phyloP scores from a whole-genome alignment of 176 grass and related monocot species.

The Tillandsia leiboldiana region DNA sequence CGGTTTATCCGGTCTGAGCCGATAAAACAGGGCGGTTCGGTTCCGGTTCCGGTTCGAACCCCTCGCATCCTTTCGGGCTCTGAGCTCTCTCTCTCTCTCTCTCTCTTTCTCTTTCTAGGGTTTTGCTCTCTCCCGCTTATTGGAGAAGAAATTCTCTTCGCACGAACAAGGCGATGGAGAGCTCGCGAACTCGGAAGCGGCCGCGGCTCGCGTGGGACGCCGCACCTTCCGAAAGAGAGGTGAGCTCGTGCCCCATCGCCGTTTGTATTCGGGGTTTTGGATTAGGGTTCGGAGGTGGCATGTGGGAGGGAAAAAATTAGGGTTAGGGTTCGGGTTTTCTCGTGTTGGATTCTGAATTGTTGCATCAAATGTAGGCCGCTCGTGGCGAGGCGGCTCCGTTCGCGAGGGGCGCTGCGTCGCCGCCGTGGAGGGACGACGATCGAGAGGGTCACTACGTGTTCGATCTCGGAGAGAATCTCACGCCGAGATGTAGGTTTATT shows the following conservation, averaged over 20 bases:
- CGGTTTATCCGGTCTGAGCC: too few relatives aligned
- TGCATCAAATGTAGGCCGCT: constrained; percentile 13
- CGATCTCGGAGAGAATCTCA: constrained; percentile 89
- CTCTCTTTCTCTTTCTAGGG: constrained; percentile 1
- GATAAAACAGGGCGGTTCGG: too few relatives aligned
- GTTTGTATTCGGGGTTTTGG: constrained; percentile 7
- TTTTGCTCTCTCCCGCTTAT: constrained; percentile 1
- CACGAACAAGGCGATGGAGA: constrained; percentile 41
- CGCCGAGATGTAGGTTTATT: constrained; percentile 63
- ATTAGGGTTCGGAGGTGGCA: constrained; percentile 17
- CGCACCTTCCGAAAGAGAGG: constrained; percentile 42
- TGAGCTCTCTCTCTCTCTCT: not conserved
- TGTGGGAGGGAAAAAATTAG: not conserved
- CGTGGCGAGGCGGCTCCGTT: constrained; percentile 21
- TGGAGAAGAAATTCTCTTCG: not conserved
- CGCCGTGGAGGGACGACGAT: constrained; percentile 71
- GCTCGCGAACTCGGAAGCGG: constrained; percentile 54
- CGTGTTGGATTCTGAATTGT: constrained; percentile 22
- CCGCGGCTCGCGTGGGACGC: constrained; percentile 37
- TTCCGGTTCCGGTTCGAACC: not conserved
- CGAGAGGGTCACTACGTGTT: constrained; percentile 87
- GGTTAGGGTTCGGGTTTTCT: constrained; percentile 16
- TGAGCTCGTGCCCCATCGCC: constrained; percentile 12
- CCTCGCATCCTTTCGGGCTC: not conserved
- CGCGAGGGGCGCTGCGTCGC: constrained; percentile 49